Conservation (phyloP, 805 yeast species). For the Kluyveromyces siamensis region DNA sequence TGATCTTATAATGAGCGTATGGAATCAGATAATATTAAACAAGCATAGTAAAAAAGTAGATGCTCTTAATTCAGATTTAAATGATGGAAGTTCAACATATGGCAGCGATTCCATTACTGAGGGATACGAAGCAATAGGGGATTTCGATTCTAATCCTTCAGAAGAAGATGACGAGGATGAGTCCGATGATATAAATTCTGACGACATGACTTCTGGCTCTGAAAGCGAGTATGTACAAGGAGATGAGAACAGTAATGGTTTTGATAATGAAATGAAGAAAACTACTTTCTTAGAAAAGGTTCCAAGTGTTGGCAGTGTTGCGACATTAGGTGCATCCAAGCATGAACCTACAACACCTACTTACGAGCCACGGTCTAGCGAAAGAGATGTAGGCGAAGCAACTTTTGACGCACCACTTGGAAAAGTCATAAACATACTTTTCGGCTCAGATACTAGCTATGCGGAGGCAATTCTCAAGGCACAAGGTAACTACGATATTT, state of each 20-base stretch:
- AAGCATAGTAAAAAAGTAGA: not conserved
- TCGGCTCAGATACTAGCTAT: conserved; percentile 48
- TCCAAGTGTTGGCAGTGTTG: not conserved
- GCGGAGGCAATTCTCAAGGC: conserved; percentile 38
- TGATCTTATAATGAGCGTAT: conserved; percentile 46
- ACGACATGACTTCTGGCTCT: conserved; percentile 1
- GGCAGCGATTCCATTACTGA: not conserved
- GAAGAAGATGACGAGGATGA: conserved; percentile 11
- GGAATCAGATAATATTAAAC: conserved; percentile 39
- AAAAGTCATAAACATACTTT: conserved; percentile 45
- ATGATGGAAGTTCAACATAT: not conserved
- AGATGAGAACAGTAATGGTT: conserved; percentile 1
- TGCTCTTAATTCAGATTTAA: not conserved
- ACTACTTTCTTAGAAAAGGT: not conserved
- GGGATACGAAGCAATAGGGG: not conserved
- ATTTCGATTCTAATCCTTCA: not conserved
- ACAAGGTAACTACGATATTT: conserved; percentile 58
- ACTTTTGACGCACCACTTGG: conserved; percentile 57
- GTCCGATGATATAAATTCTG: conserved; percentile 4
- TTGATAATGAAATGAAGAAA: not conserved
- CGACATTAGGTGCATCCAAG: conserved; percentile 31
- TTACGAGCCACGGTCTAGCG: conserved; percentile 39
- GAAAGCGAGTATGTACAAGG: conserved; percentile 3
- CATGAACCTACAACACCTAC: conserved; percentile 41
- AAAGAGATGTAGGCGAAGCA: conserved; percentile 47